phyloP scores from a whole-genome alignment of 208 protist species.

The Trypanosoma cruzi region DNA sequence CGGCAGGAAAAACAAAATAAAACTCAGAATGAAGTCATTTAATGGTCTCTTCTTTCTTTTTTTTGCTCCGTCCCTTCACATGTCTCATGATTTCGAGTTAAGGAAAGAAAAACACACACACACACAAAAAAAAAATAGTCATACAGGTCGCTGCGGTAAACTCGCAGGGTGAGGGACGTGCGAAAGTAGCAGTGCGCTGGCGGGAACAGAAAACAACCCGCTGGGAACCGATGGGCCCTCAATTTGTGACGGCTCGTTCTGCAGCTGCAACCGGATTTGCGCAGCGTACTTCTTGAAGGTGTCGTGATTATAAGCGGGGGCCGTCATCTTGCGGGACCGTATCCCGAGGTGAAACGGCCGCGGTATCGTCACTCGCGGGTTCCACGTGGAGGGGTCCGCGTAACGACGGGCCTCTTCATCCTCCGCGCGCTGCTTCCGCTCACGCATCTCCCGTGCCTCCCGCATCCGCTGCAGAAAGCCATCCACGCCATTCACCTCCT shows the following conservation, averaged over 20 bases:
- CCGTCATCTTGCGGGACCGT: not conserved
- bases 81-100: too few species aligned
- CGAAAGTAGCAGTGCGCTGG: constrained; percentile 7
- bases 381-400: constrained; percentile 38
- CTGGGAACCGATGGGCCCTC: constrained; percentile 20
- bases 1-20: too few species aligned
- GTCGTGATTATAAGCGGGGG: constrained; percentile 21
- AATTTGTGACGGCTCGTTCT: constrained; percentile 17
- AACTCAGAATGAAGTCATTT: too few species aligned
- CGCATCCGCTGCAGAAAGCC: constrained; percentile 48
- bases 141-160: constrained; percentile 2
- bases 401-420: constrained; percentile 43
- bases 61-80: too few species aligned
- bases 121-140: too few species aligned
- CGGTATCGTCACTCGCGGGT: constrained; percentile 4
- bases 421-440: constrained; percentile 28
- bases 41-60: too few species aligned
- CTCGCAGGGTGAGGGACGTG: not conserved
- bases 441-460: constrained; percentile 33
- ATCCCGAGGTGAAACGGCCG: not conserved
- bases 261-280: constrained; percentile 40
- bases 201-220: constrained; percentile 22
- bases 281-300: constrained; percentile 44
- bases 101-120: too few species aligned
- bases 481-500: constrained; percentile 32